Conservation (phyloP, 2,329 filamentous ascomycete genomes). For the Dryadomyces quercivorus region DNA sequence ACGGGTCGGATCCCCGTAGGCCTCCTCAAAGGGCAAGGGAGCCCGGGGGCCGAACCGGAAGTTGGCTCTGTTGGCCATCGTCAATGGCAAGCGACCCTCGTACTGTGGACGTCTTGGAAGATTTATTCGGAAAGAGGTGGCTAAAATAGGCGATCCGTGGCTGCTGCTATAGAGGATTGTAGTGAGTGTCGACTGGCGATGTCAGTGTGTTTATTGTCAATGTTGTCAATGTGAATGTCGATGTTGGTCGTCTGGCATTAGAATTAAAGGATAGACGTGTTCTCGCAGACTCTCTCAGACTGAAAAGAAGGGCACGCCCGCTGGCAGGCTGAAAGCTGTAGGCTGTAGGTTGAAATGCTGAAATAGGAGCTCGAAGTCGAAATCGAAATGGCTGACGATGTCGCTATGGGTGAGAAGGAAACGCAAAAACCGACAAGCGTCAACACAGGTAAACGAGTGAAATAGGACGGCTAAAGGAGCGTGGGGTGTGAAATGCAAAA, state of each 20-base stretch:
- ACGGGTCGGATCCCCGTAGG: conserved; percentile 10
- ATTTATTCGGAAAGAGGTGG: too few relatives aligned
- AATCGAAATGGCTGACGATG: conserved; percentile 10
- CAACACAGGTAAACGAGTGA: conserved; percentile 6
- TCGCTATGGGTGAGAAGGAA: not conserved
- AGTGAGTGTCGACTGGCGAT: too few relatives aligned
- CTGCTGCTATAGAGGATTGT: too few relatives aligned
- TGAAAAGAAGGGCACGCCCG: conserved; percentile 44
- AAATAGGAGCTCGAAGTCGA: conserved; percentile 12
- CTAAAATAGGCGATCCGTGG: too few relatives aligned
- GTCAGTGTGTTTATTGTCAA: too few relatives aligned
- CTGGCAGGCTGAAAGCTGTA: conserved; percentile 44
- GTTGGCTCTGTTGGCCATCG: conserved; percentile 5
- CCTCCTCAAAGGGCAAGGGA: conserved; percentile 5
- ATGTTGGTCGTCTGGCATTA: not conserved
- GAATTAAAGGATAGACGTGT: not conserved
- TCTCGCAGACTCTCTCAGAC: not conserved
- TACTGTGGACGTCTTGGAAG: not conserved
- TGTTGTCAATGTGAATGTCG: too few relatives aligned
- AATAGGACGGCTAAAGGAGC: conserved; percentile 5
- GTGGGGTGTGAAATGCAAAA: conserved; percentile 1
- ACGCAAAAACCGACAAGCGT: not conserved
- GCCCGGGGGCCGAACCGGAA: conserved; percentile 17
- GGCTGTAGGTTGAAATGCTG: too few relatives aligned
- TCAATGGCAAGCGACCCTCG: conserved; percentile 10